Base-by-base conservation (phyloP, 2,329 filamentous ascomycete genomes). In the Talaromyces marneffei region DNA sequence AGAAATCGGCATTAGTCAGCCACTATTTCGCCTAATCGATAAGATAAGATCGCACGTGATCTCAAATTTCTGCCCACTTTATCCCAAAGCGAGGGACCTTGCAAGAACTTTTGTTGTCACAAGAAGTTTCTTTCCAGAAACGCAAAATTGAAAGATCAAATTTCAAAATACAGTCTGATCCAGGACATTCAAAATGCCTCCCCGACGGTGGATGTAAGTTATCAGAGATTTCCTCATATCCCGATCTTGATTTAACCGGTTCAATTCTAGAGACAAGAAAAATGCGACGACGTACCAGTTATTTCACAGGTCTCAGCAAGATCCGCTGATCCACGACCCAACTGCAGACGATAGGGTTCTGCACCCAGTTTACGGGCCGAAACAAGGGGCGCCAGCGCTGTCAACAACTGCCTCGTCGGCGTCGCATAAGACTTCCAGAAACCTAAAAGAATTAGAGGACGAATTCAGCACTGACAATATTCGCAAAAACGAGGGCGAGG, bases 251-350 rank as follows among this genome's bases (percentile, higher is more conserved):
- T 25, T 39, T 25, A 63, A 59, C 54, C 46, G 53, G 62, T 54
- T 69, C 60, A 74, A 69, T 65, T 63, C 57, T 72, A 87, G 85
- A 68, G 85, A 97, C 81, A 97, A 96, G 81, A 96, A 96, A 78
- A 89, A 85, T 63, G 92, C 94, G 69, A 89, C 90, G 74, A 94
- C 92, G 78, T 97, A 96, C 78, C 89, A 89, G 68, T 89, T 99
- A 74, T 91, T 97, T 70, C 91, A 97, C 79, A 91, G 94, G 71
- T 91, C 93, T 35, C 95, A 99, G 78, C 91, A 97, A 85, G 94
- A 99, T 76, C 94, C 95, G 52, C 86, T 93, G 70, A 97, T 99
- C 74, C 89, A 99, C 83, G 92, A 99, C 80, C 84, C 88, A 69
- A 84, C 87, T 70, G 92, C 91, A 59, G 90, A 93, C 54, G 88